Percentiles rank a stretch among this genome's conserved stretches.
phyloP scores from a whole-genome alignment of 2,329 filamentous ascomycete genomes.

The Colletotrichum camelliae region DNA sequence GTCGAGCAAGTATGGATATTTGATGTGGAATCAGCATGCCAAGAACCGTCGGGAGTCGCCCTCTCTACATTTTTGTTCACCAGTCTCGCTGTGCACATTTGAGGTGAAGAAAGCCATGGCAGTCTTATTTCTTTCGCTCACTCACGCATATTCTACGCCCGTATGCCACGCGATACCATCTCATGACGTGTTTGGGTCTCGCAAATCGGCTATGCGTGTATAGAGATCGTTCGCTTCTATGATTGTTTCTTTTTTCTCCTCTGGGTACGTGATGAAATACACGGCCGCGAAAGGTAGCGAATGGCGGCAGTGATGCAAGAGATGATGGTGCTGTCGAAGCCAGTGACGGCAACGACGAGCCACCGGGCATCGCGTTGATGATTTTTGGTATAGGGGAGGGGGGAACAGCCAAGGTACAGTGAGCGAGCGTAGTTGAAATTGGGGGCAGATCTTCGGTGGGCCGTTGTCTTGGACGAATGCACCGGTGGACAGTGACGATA shows the following conservation, averaged over 20 bases:
- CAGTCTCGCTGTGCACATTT: neutral
- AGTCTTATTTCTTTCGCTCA: neutral
- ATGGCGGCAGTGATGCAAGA: neutral
- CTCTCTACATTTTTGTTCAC: neutral
- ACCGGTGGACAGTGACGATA: neutral
- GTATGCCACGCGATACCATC: neutral
- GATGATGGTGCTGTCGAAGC: neutral
- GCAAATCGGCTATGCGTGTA: neutral
- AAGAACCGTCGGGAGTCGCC: neutral
- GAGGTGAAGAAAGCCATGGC: neutral
- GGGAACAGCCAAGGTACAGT: neutral
- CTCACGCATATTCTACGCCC: neutral
- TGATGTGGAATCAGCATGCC: slow-evolving; percentile 15
- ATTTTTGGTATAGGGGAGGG: neutral
- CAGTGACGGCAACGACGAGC: neutral
- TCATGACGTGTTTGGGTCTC: neutral
- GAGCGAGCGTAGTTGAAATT: neutral
- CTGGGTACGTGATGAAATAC: neutral
- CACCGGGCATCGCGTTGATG: neutral
- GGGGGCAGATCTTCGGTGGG: neutral
- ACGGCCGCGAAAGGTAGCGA: neutral
- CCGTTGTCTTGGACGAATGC: neutral
- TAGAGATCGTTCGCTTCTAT: neutral
- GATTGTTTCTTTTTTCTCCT: neutral
- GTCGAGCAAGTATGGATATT: neutral